Base-by-base conservation (phyloP, 129 eudicot genomes). In the Saposhnikovia divaricata region DNA sequence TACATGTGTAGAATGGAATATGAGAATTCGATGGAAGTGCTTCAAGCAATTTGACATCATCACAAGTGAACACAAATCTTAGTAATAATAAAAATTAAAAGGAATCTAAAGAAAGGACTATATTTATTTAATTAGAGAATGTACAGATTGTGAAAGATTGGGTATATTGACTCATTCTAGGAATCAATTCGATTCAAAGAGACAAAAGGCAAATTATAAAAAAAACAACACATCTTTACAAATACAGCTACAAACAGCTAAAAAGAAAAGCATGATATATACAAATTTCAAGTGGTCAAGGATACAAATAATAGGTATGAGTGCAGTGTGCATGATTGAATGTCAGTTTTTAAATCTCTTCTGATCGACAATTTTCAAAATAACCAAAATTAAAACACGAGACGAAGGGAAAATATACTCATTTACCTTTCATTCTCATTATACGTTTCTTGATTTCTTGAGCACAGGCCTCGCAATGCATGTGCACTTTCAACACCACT, bases 391-490 rank as follows among this genome's bases (percentile, higher is more conserved):
- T 12, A 39, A 8, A 27, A 23, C 59, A 51, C 4, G 6, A 13
- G 73, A 27, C 6, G 2, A 10, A 13, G 39, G 40, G 21, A 27
- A 2, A 10, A 10, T 6, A n/a, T n/a, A 51, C 46, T 12, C 3
- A 59, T 59, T 55, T 37, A 93, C 98, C 98, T 86, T 93, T 93
- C 92, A 93, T 89, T 78, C 80, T 91, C 25, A 79, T 81, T 18
- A 93, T 93, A 3, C 96, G 85, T 84, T 89, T 90, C 80, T 87
- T 89, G 81, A 93, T 90, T 79, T 90, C 98, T 75, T 91, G 93
- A 82, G 96, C 93, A 85, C 98, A 93, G 81, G 96, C 96, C 81
- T 93, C 98, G 75, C 98, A 93, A 83, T 93, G 96, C 98, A 93
- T 93, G 87, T 89, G 88, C 14, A 91, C 98, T 82, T 89, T 82